These are phyloP conservation scores for Pleurotus eryngii DNA, from an alignment of 768 basidiomycete species.

Conservation along the genomic window DNA sequence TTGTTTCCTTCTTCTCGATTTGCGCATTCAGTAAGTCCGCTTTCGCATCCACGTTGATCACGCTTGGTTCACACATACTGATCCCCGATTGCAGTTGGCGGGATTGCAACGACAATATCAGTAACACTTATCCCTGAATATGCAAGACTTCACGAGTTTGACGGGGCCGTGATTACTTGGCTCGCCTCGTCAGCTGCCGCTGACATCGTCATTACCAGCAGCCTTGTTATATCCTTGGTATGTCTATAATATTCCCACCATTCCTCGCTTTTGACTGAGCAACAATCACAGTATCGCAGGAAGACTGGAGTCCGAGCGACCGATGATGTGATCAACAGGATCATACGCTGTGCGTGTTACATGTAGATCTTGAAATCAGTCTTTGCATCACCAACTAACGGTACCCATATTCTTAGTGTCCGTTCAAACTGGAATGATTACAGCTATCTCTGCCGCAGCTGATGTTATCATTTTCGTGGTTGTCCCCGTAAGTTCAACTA, in stretches of 20 bases:
- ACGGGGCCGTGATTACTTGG: neutral
- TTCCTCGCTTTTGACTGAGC: neutral
- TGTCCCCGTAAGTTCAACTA: neutral
- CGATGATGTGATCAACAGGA: slow-evolving; percentile 3
- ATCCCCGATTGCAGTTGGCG: neutral
- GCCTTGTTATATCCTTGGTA: neutral
- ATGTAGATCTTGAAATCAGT: neutral
- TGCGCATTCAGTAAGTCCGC: slow-evolving; percentile 4
- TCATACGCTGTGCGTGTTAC: slow-evolving; percentile 4
- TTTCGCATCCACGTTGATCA: neutral
- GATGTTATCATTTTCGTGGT: slow-evolving; percentile 3
- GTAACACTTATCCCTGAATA: neutral
- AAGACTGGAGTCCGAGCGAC: slow-evolving; percentile 6
- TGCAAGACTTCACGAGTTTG: neutral
- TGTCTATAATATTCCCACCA: neutral
- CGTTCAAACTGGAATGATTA: slow-evolving; percentile 8
- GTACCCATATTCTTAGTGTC: neutral
- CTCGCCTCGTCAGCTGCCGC: neutral
- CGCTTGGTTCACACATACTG: too few species aligned
- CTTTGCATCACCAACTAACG: neutral
- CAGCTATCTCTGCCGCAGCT: neutral
- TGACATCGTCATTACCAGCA: neutral
- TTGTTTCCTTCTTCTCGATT: neutral
- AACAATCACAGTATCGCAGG: neutral
- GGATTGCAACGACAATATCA: neutral